Base-by-base conservation (phyloP, 805 yeast genomes). In the Ogataea chonburiensis region DNA sequence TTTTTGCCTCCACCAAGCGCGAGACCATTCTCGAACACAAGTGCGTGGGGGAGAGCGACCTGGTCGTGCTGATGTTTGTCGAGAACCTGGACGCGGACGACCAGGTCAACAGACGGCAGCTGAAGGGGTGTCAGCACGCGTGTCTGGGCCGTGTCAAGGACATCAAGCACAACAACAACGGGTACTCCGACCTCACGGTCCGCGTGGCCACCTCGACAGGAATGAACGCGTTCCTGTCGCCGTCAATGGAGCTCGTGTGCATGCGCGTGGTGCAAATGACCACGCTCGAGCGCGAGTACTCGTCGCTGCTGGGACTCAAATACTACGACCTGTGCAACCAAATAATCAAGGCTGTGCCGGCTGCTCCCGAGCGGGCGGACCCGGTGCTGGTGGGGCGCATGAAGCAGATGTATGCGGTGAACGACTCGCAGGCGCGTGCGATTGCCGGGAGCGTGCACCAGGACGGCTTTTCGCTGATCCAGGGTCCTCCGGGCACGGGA, bases 401-500 rank as follows among this genome's bases (percentile, higher is more conserved):
- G 36, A 72, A 73, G 38, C 49, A 52, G 5, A 55, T 68, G 7
- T 82, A 77, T 48, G 67, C 71, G 14, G 83, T 89, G 23, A 93
- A 94, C 61, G 70, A 73, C 17, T 91, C 98, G 0, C 99, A 93
- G 61, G 98, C 98, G 0, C 70, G 64, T 19, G 98, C 98, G 0
- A 86, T 93, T 40, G 69, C 81, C 9, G 86, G 87, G 1, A 74
- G 95, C 0, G 75, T 79, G 19, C 58, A 68, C 16, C 67, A 73
- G 7, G 68, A 68, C 1, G 99, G 98, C 0, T 87, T 93, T 55
- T 81, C 94, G 0, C 68, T 93, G 35, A 89, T 93, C 58, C 98
- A 93, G 63, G 99, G 97, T 40, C 99, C 99, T 0, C 99, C 99
- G 0, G 99, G 99, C 61, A 91, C 98, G 0, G 99, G 99, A 67